These are phyloP conservation scores for Apium graveolens DNA, from an alignment of 129 eudicot species.

Conservation along the genomic window DNA sequence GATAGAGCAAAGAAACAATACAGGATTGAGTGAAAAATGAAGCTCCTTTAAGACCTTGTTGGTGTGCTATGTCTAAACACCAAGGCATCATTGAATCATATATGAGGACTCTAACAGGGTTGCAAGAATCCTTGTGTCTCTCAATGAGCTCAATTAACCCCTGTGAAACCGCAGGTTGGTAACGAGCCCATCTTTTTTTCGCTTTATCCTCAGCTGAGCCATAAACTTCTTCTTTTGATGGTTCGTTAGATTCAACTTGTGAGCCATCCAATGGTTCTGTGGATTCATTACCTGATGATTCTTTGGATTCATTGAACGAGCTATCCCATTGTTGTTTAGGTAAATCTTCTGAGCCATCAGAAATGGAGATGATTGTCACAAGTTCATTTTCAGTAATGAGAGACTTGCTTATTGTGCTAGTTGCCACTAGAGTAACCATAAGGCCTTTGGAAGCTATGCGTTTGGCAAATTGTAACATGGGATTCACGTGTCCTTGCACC, in stretches of 20 bases:
- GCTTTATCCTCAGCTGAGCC: background rate
- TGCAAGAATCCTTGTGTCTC: background rate
- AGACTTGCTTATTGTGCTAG: background rate
- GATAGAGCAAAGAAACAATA: slow-evolving; percentile 20
- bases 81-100: slow-evolving; percentile 35
- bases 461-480: slow-evolving; percentile 25
- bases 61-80: slow-evolving; percentile 26
- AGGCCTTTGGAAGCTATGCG: slow-evolving; percentile 23
- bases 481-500: slow-evolving; percentile 38
- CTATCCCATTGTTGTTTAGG: background rate
- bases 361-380: slow-evolving; percentile 6
- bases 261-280: slow-evolving; percentile 5
- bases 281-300: background rate
- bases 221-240: background rate
- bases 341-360: slow-evolving; percentile 7
- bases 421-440: slow-evolving; percentile 13
- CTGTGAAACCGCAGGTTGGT: background rate
- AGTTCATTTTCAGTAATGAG: background rate
- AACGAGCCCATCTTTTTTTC: slow-evolving; percentile 4
- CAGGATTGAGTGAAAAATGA: slow-evolving; percentile 37
- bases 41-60: slow-evolving; percentile 21
- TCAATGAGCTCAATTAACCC: slow-evolving; percentile 7
- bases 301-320: background rate
- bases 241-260: background rate
- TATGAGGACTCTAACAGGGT: slow-evolving; percentile 10